phyloP scores from a whole-genome alignment of 208 protist species.

The Crithidia fasciculata region DNA sequence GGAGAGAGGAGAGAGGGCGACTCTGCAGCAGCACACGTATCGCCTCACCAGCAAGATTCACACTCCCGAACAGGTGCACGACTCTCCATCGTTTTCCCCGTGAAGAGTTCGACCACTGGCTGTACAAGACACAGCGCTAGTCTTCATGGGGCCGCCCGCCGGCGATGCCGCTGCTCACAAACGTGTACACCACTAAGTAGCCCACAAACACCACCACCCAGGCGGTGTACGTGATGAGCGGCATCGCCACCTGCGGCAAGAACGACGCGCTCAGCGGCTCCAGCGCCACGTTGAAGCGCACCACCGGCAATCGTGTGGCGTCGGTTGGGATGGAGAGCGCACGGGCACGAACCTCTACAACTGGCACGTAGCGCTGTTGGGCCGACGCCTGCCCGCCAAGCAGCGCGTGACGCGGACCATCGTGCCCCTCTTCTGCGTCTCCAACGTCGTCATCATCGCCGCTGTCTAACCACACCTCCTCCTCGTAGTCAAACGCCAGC shows the following conservation, averaged over 20 bases:
- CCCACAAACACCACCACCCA: slow-evolving; percentile 30
- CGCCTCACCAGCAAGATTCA: too few species aligned
- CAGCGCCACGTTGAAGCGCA: slow-evolving; percentile 42
- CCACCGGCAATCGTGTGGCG: slow-evolving; percentile 25
- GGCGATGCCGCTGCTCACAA: slow-evolving; percentile 31
- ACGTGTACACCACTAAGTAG: slow-evolving; percentile 22
- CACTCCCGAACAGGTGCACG: too few species aligned
- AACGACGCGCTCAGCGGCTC: slow-evolving; percentile 24
- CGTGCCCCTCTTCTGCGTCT: background rate
- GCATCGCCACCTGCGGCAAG: slow-evolving; percentile 26
- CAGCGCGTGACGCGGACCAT: background rate
- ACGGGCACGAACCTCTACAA: slow-evolving; percentile 37
- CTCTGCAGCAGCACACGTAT: too few species aligned
- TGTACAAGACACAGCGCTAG: background rate
- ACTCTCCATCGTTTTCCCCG: too few species aligned
- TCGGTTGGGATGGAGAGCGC: slow-evolving; percentile 27
- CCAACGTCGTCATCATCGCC: slow-evolving; percentile 6
- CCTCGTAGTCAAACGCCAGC: slow-evolving; percentile 27
- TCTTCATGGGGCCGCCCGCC: slow-evolving; percentile 8
- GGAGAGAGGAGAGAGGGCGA: too few species aligned
- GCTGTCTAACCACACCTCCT: slow-evolving; percentile 25
- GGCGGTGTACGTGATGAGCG: slow-evolving; percentile 21
- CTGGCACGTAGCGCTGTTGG: slow-evolving; percentile 19
- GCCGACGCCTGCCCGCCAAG: background rate
- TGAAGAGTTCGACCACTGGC: too few species aligned